Evolutionary conservation across 2,329 filamentous ascomycete species (phyloP).

Genomic region (Hypoxylon sp.): DNA sequence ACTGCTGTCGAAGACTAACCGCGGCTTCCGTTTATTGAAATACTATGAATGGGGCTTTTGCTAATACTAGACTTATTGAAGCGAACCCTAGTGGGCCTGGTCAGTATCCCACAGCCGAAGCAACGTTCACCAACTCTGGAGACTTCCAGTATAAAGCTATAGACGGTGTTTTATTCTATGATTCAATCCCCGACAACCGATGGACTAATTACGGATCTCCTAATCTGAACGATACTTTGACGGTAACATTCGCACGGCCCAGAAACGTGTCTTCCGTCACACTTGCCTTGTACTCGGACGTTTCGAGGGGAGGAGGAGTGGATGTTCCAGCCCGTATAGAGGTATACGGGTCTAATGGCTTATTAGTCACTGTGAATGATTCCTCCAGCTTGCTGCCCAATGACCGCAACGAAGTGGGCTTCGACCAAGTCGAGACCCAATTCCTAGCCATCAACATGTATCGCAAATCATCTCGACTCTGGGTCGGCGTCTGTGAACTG

Average conservation of each 20-base stretch:
- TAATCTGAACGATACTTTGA: constrained; percentile 55
- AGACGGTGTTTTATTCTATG: constrained; percentile 61
- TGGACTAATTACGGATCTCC: constrained; percentile 58
- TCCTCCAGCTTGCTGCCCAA: constrained; percentile 48
- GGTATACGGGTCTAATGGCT: constrained; percentile 48
- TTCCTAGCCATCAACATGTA: constrained; percentile 55
- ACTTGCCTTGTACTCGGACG: constrained; percentile 54
- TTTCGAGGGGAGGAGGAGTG: constrained; percentile 55
- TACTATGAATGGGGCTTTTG: background rate
- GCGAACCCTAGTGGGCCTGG: constrained; percentile 57
- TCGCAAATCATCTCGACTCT: constrained; percentile 44
- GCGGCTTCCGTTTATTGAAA: background rate
- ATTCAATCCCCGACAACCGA: constrained; percentile 58
- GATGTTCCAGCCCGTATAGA: constrained; percentile 51
- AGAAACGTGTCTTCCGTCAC: constrained; percentile 55
- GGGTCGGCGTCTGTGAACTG: constrained; percentile 55
- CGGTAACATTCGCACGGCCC: constrained; percentile 55
- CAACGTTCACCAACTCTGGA: constrained; percentile 55
- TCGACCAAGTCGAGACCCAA: constrained; percentile 48
- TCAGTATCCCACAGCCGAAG: constrained; percentile 55
- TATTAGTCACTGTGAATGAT: constrained; percentile 41
- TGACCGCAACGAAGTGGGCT: constrained; percentile 51
- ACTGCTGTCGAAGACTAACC: background rate
- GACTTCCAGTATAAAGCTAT: constrained; percentile 59
- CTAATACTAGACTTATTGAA: constrained; percentile 24